Conservation (phyloP, 371 early-diverging fungal species). For the Rhizopus arrhizus region DNA sequence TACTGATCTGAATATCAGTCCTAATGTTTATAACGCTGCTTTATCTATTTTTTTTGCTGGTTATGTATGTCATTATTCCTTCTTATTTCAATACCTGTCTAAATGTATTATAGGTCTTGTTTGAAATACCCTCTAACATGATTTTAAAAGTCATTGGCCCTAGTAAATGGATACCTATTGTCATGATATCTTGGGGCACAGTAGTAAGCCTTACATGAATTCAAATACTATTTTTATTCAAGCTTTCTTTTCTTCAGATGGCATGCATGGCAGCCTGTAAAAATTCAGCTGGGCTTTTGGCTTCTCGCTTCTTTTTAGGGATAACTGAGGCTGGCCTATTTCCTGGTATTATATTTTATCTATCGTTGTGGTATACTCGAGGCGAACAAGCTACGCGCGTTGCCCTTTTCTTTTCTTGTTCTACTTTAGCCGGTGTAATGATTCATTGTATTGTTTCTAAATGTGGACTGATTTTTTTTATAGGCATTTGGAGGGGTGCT, state of each 20-base stretch:
- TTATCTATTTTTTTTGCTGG: conserved; percentile 68
- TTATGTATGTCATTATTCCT: conserved; percentile 42
- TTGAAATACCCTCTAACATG: conserved; percentile 76
- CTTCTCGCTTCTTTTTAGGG: conserved; percentile 71
- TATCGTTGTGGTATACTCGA: conserved; percentile 54
- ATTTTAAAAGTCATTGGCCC: conserved; percentile 67
- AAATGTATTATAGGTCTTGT: conserved; percentile 46
- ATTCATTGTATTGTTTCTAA: background rate
- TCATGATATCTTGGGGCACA: conserved; percentile 55
- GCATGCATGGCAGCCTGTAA: conserved; percentile 50
- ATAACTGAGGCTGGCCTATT: conserved; percentile 68
- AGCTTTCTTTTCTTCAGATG: conserved; percentile 24
- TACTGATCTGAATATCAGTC: conserved; percentile 43
- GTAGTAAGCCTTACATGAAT: conserved; percentile 25
- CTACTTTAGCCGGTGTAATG: conserved; percentile 69
- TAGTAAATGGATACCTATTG: conserved; percentile 70
- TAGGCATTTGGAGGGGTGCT: conserved; percentile 61
- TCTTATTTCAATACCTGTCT: background rate
- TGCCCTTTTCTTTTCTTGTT: conserved; percentile 66
- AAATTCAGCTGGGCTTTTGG: conserved; percentile 53
- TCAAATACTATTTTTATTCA: background rate
- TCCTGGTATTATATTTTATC: conserved; percentile 58
- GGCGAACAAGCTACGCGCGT: conserved; percentile 75
- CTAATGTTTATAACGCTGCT: conserved; percentile 57
- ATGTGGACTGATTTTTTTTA: conserved; percentile 1